Conservation (phyloP, 2,329 filamentous ascomycete genomes). For the Chrysoporthe cubensis region DNA sequence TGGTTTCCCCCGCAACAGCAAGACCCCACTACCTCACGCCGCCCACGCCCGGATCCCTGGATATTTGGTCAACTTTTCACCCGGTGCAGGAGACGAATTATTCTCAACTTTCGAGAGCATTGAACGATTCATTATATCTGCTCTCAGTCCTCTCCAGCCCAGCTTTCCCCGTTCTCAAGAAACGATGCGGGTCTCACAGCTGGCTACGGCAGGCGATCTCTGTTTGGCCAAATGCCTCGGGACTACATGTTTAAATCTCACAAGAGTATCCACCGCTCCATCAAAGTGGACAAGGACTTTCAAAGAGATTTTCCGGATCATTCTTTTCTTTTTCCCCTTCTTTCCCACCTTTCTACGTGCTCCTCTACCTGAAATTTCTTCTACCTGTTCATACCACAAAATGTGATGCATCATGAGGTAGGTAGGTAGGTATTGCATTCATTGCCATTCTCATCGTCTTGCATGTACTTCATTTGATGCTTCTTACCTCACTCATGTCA, state of each 20-base stretch:
- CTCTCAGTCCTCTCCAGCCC: not conserved
- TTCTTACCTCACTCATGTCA: not conserved
- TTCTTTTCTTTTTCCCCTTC: conserved; percentile 2
- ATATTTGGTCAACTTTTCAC: not conserved
- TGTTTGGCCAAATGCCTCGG: conserved; percentile 3
- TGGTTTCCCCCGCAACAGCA: conserved; percentile 21
- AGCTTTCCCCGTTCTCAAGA: not conserved
- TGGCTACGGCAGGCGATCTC: not conserved
- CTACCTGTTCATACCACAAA: not conserved
- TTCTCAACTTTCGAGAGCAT: not conserved
- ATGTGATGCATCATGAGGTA: not conserved
- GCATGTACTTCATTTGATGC: not conserved
- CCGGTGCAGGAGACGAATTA: conserved; percentile 4
- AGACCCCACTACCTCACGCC: conserved; percentile 6
- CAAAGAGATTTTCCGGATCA: conserved; percentile 21
- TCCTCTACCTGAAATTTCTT: conserved; percentile 1
- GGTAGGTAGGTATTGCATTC: not conserved
- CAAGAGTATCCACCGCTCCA: conserved; percentile 28
- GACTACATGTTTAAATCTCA: conserved; percentile 16
- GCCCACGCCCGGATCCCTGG: not conserved
- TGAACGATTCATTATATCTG: not conserved
- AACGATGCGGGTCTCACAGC: not conserved
- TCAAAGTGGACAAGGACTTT: conserved; percentile 27
- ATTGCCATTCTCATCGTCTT: not conserved
- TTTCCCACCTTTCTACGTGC: not conserved